Evolutionary conservation across 2,329 filamentous ascomycete genomes (phyloP), one percentile per base, ranked within the genome.

Genomic region (Botrytis fabae): DNA sequence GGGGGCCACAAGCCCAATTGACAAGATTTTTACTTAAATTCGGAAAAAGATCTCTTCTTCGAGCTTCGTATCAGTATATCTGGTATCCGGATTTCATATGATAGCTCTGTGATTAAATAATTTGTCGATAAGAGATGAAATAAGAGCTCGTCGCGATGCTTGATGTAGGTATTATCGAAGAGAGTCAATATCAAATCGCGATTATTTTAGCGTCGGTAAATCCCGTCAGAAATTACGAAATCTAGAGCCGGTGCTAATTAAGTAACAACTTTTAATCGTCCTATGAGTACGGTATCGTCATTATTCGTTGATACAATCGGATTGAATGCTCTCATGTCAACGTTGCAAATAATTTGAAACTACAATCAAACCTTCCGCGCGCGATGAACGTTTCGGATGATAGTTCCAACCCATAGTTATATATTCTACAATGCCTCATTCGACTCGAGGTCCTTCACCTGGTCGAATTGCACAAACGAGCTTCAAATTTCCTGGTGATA

Each of bases 401-500:
- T 35, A 64, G 42, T 51, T 35, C n/a, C 32, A 64, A 46, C 32
- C 65, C 48, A 32, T 63, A 63, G 69, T 64, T 28, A 38, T 73
- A 42, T 65, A 66, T 40, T 46, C 42, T 25, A 28, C 32, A 61
- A 85, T 84, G 83, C 82, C 83, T 79, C 83, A 84, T 75, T 83
- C 83, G 40, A 84, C 82, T 75, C 81, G 82, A 75, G 78, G 80
- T 51, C 78, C 81, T 25, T 83, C 83, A 32, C 79, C 79, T 68
- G 79, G 76, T 72, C 81, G 80, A 69, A 73, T 79, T 63, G 78
- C 80, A 42, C 65, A 69, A 44, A 69, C 65, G 7, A 78, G 68
- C 74, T 75, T 77, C 62, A 81, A 80, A 73, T 77, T 80, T 51
- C 75, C 79, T 40, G 75, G 76, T 69, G 80, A 81, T 65, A 75